Conservation (phyloP, 1,284 basidiomycete species). For the Microbotryum lychnidis-dioicae region DNA sequence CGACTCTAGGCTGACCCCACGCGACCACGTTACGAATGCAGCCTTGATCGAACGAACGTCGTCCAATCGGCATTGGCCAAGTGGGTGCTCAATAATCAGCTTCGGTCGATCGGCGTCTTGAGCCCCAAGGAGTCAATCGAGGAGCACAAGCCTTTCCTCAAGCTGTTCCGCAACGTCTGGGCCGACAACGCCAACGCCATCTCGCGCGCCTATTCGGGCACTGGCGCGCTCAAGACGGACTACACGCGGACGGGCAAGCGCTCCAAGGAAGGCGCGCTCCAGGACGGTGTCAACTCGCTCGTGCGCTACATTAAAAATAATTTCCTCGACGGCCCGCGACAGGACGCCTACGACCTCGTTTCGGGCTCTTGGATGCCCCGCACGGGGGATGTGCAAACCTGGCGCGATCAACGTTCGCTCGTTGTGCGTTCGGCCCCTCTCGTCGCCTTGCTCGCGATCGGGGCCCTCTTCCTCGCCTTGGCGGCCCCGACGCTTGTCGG, state of each 20-base stretch:
- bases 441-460: constrained; percentile 66
- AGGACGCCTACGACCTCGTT: constrained; percentile 90
- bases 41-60: constrained; percentile 93
- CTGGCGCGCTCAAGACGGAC: constrained; percentile 93
- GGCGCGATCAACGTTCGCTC: constrained; percentile 70
- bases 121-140: constrained; percentile 62
- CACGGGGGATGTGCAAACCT: constrained; percentile 36
- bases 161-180: constrained; percentile 92
- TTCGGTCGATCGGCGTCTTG: constrained; percentile 63
- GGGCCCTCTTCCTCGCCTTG: constrained; percentile 76
- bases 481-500: constrained; percentile 68
- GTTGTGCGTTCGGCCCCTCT: constrained; percentile 68
- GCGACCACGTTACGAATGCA: constrained; percentile 44
- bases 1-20: not conserved
- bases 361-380: constrained; percentile 82
- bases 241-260: constrained; percentile 90
- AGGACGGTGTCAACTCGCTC: constrained; percentile 81
- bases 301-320: constrained; percentile 93
- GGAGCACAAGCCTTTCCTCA: constrained; percentile 66
- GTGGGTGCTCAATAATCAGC: constrained; percentile 71
- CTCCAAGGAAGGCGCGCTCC: constrained; percentile 65
- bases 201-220: constrained; percentile 85
- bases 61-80: constrained; percentile 82
- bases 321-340: constrained; percentile 88
- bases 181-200: constrained; percentile 93